Evolutionary conservation across 2,329 filamentous ascomycete genomes (phyloP).

Genomic region (Trichoderma citrinoviride): DNA sequence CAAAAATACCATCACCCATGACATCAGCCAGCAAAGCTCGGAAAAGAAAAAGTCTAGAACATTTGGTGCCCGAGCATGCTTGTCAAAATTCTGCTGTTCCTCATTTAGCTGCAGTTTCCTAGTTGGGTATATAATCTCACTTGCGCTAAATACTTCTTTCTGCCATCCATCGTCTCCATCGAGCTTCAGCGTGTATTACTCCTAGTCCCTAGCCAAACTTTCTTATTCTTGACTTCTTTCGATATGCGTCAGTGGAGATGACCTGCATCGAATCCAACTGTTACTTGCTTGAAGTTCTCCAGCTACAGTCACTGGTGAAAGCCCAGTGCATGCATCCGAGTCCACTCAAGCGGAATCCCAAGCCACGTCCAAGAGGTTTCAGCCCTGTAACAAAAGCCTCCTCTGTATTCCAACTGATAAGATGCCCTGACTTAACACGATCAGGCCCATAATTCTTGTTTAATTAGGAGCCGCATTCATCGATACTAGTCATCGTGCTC

Average conservation of each 20-base stretch:
- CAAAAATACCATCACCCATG: neutral
- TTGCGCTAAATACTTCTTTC: neutral
- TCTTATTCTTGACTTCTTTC: no score
- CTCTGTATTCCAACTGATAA: neutral
- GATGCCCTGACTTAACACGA: neutral
- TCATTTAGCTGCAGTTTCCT: neutral
- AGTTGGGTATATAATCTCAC: neutral
- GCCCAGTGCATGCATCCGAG: no score
- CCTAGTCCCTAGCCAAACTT: neutral
- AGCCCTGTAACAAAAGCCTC: neutral
- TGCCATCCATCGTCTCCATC: neutral
- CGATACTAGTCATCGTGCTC: neutral
- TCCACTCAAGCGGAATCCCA: neutral
- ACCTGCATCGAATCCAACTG: neutral
- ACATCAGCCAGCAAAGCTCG: neutral
- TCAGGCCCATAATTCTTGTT: neutral
- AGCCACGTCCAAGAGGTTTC: neutral
- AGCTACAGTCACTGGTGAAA: no score
- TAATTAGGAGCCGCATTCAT: neutral
- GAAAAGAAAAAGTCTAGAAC: neutral
- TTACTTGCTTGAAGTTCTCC: no score
- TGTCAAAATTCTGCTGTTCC: neutral
- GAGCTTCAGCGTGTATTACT: neutral
- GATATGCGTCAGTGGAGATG: neutral
- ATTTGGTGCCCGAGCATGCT: neutral